Evolutionary conservation across 2,329 filamentous ascomycete species (phyloP).

Genomic region (Drechslerella coelobrocha): DNA sequence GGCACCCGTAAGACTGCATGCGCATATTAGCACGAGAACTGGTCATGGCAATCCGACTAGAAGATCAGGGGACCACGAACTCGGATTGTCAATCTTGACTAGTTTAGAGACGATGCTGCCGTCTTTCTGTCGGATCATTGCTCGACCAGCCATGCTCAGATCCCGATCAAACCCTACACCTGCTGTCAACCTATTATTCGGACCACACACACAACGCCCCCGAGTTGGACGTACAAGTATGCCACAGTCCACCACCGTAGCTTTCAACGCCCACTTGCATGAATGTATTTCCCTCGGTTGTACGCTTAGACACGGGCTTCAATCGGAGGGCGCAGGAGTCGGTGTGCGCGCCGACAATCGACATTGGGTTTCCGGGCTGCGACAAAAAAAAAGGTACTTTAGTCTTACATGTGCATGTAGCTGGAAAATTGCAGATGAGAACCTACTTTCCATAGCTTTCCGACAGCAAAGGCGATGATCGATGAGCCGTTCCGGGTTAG

Average conservation of each 20-base stretch:
- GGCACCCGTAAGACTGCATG: constrained; percentile 83
- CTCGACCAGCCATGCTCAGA: constrained; percentile 84
- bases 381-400: constrained; percentile 2
- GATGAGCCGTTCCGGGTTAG: constrained; percentile 92
- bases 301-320: constrained; percentile 92
- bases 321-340: constrained; percentile 90
- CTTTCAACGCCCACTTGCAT: constrained; percentile 95
- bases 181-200: background rate
- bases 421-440: constrained; percentile 19
- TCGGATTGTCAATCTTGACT: constrained; percentile 86
- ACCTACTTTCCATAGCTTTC: constrained; percentile 76
- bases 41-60: background rate
- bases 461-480: constrained; percentile 89
- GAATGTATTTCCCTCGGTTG: constrained; percentile 74
- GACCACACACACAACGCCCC: background rate
- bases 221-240: constrained; percentile 69
- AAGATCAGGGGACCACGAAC: constrained; percentile 57
- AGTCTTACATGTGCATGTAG: constrained; percentile 54
- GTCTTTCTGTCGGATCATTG: constrained; percentile 76
- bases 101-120: constrained; percentile 82
- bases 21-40: background rate
- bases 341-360: constrained; percentile 94
- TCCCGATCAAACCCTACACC: constrained; percentile 84
- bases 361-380: constrained; percentile 57
- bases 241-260: constrained; percentile 96